These are phyloP conservation scores for Dimocarpus longan DNA, from an alignment of 345 rosid genomes.

Conservation along the genomic window DNA sequence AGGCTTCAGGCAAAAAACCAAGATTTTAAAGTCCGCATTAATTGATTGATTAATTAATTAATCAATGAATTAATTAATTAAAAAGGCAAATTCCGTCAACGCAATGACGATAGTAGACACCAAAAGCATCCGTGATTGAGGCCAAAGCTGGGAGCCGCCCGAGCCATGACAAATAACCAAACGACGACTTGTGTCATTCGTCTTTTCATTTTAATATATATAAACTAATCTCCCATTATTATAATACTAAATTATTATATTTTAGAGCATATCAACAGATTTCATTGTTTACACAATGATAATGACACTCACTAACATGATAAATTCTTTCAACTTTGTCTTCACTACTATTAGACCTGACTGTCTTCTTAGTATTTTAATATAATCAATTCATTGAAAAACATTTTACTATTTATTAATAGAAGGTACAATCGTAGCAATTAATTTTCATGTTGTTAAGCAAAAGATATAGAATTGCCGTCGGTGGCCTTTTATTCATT, in stretches of 20 bases:
- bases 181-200: constrained; percentile 41
- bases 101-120: constrained; percentile 32
- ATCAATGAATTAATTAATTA: not conserved
- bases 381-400: not conserved
- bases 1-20: constrained; percentile 35
- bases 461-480: not conserved
- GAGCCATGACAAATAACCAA: constrained; percentile 44
- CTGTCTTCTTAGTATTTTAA: constrained; percentile 11
- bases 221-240: not conserved
- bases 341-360: constrained; percentile 14
- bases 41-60: not conserved
- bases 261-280: not conserved
- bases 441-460: not conserved
- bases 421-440: too few relatives aligned
- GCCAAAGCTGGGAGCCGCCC: constrained; percentile 26
- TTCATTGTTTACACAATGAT: constrained; percentile 20
- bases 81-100: constrained; percentile 21
- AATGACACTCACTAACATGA: constrained; percentile 44
- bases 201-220: constrained; percentile 7
- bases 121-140: constrained; percentile 30
- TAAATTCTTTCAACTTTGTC: constrained; percentile 27
- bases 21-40: constrained; percentile 22
- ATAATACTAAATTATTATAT: constrained; percentile 4
- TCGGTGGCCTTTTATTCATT: constrained; percentile 5
- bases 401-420: not conserved